phyloP scores from a whole-genome alignment of 2,329 filamentous ascomycete species.

The Ophiostoma himal-ulmi region DNA sequence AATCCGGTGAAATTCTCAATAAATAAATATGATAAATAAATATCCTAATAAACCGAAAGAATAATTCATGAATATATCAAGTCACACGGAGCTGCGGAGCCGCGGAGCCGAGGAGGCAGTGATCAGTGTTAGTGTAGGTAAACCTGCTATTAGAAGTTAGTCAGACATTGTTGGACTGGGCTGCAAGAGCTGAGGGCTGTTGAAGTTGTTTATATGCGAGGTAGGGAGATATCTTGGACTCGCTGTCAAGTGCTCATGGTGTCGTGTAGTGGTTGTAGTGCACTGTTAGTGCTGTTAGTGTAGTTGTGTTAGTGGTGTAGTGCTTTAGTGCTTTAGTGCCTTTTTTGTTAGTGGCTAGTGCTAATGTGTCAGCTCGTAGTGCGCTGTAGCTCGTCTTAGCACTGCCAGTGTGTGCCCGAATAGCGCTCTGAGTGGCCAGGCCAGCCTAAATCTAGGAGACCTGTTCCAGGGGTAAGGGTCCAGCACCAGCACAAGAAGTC shows the following conservation, averaged over 20 bases:
- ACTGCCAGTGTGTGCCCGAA: neutral
- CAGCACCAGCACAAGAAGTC: neutral
- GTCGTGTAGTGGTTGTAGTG: slow-evolving; percentile 10
- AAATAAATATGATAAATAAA: no score
- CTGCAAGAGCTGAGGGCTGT: neutral
- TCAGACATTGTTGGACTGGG: neutral
- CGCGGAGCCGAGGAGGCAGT: neutral
- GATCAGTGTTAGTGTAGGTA: neutral
- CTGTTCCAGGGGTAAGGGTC: neutral
- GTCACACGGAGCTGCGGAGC: neutral
- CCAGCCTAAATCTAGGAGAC: neutral
- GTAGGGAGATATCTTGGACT: neutral
- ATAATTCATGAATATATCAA: neutral
- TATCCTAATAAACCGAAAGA: no score
- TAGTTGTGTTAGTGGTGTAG: no score
- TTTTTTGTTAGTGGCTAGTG: no score
- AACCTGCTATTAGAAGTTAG: neutral
- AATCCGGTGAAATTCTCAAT: neutral
- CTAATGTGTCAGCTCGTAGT: neutral
- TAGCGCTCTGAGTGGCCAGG: neutral
- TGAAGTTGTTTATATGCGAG: no score
- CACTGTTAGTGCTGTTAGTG: neutral
- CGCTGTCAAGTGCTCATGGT: neutral
- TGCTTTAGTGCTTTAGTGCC: no score
- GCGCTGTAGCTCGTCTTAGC: neutral